These are phyloP conservation scores for Dictyophora rubrovolvata DNA, from an alignment of 768 basidiomycete genomes.

Conservation along the genomic window DNA sequence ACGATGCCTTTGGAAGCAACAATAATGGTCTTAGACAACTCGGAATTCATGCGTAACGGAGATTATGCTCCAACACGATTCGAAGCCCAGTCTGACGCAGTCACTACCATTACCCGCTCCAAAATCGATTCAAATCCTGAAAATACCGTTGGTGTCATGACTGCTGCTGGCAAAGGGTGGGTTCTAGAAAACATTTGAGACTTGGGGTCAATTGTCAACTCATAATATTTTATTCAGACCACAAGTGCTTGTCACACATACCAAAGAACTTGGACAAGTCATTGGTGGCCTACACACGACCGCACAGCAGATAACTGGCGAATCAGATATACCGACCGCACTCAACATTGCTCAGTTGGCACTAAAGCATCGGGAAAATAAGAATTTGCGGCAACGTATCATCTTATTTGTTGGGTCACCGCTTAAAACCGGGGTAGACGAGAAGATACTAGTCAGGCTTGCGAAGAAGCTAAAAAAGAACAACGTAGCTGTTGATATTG, in stretches of 20 bases:
- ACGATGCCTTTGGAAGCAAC: conserved; percentile 93
- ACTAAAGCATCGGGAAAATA: conserved; percentile 95
- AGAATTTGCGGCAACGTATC: conserved; percentile 93
- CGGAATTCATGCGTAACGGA: conserved; percentile 93
- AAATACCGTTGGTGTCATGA: conserved; percentile 96
- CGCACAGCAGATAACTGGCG: conserved; percentile 64
- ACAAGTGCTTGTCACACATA: conserved; percentile 92
- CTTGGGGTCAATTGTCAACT: background rate
- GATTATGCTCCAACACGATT: conserved; percentile 84
- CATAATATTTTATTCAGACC: conserved; percentile 40
- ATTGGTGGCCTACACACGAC: conserved; percentile 67
- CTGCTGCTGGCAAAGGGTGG: conserved; percentile 94
- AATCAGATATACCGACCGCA: conserved; percentile 79
- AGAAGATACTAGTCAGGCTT: conserved; percentile 73
- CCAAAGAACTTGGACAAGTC: conserved; percentile 90
- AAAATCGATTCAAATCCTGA: conserved; percentile 97
- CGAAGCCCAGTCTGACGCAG: conserved; percentile 85
- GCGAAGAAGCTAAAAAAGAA: conserved; percentile 99
- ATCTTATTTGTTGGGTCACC: conserved; percentile 92
- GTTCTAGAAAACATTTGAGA: conserved; percentile 15
- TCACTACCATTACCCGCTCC: conserved; percentile 79
- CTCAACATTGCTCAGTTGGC: conserved; percentile 93
- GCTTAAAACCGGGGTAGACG: conserved; percentile 52
- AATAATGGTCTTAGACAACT: conserved; percentile 96
- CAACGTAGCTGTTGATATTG: conserved; percentile 89